A percentile compares a stretch with the other conserved stretches of the same genome.
Conservation (phyloP, 139 green algal genomes). For the Volvox reticuliferus region DNA sequence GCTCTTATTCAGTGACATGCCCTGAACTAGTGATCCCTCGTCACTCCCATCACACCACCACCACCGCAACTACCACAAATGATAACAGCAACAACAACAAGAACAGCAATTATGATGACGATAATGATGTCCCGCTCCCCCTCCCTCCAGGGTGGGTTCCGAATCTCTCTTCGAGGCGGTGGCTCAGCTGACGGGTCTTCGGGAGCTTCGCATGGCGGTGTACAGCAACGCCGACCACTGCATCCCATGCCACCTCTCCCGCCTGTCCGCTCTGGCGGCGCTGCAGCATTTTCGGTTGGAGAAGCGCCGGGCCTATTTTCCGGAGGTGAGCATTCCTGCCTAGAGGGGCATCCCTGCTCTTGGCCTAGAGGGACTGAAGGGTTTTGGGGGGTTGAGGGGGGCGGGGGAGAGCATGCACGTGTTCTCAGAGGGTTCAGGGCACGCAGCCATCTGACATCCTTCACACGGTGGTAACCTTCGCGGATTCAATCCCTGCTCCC, state of each 20-base stretch:
- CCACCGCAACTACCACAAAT: too few relatives aligned
- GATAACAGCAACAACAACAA: too few relatives aligned
- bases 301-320: conserved; percentile 45
- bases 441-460: too few relatives aligned
- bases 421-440: neutral
- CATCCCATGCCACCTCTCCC: conserved; percentile 40
- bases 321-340: neutral
- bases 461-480: too few relatives aligned
- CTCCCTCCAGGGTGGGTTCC: conserved; percentile 30
- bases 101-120: too few relatives aligned
- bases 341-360: too few relatives aligned
- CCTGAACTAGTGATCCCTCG: too few relatives aligned
- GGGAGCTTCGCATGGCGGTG: conserved; percentile 48
- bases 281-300: conserved; percentile 43
- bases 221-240: conserved; percentile 47
- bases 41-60: too few relatives aligned
- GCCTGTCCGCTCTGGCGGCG: conserved; percentile 20
- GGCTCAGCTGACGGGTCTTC: conserved; percentile 43
- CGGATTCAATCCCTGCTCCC: too few relatives aligned
- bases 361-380: too few relatives aligned
- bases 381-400: neutral
- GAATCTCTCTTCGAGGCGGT: conserved; percentile 46
- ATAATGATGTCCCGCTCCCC: too few relatives aligned
- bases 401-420: neutral
- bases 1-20: too few relatives aligned